These are phyloP conservation scores for Exutisphaerella laricina DNA, from an alignment of 2,329 filamentous ascomycete genomes.

Conservation along the genomic window DNA sequence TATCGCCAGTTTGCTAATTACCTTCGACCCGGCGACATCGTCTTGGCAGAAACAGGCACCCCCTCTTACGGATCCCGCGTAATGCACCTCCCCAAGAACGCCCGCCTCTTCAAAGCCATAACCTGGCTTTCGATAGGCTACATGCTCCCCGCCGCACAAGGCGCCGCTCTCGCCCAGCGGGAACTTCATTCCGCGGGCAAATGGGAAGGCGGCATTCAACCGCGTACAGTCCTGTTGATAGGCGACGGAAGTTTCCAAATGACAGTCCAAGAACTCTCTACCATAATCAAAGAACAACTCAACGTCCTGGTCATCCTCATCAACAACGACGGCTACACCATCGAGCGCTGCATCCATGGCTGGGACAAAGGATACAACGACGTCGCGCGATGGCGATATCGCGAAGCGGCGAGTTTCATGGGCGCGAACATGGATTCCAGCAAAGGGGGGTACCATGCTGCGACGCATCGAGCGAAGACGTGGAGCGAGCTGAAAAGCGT, in stretches of 20 bases:
- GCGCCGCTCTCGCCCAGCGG: conserved; percentile 60
- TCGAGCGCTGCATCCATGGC: conserved; percentile 45
- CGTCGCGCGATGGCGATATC: conserved; percentile 13
- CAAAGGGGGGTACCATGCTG: not conserved
- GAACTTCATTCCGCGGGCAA: conserved; percentile 22
- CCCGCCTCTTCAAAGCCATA: conserved; percentile 75
- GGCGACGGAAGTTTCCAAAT: conserved; percentile 61
- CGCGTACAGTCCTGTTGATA: conserved; percentile 27
- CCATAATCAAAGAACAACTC: conserved; percentile 48
- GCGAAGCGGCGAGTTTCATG: not conserved
- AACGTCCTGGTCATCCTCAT: conserved; percentile 39
- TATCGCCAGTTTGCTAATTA: conserved; percentile 48
- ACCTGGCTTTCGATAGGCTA: conserved; percentile 66
- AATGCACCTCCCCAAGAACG: conserved; percentile 68
- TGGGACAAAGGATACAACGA: conserved; percentile 24
- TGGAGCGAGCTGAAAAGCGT: conserved; percentile 1
- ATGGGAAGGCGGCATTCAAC: conserved; percentile 7
- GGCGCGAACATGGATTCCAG: not conserved
- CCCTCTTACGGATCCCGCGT: conserved; percentile 86
- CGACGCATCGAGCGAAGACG: not conserved
- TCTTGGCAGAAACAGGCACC: conserved; percentile 84
- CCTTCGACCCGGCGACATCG: conserved; percentile 65
- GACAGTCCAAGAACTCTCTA: conserved; percentile 61
- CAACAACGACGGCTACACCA: conserved; percentile 45
- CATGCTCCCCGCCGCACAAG: conserved; percentile 57